Evolutionary conservation across 352 stramenopile species (phyloP), one percentile per base, ranked within the genome.

Genomic region (Globisporangium polare): DNA sequence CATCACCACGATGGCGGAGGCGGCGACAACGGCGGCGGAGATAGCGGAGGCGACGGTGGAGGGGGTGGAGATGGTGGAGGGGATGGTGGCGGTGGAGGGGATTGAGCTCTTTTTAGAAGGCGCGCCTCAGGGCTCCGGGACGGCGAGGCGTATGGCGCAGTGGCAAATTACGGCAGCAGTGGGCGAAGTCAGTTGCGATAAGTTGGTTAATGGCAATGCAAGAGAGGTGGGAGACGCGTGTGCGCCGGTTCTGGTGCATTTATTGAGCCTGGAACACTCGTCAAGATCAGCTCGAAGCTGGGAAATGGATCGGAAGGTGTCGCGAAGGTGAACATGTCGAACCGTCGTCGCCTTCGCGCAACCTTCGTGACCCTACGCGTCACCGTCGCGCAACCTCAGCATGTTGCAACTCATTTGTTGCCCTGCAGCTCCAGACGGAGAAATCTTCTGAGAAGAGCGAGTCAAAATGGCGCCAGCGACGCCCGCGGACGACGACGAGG

Each of bases 381-480:
- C 24, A 63, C 57, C n/a, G 55, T 63, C 57, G 27, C 8, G 57
- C 45, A 29, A 55, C 57, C 33, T 45, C 53, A 3, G 3, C 7
- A 20, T 24, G 54, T 62, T 51, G 41, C 43, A 39, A 49, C 41
- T 56, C 54, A 60, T 37, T 58, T 46, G n/a, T 29, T 45, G 39
- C 15, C 17, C 8, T 20, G 17, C 8, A 39, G 13, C 45, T 18
- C 27, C 33, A 52, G 26, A 37, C 13, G 22, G 47, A 15, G 26
- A 61, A 61, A 42, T 61, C 41, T 61, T 53, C 24, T 26, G n/a
- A 12, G 7, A 37, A 50, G 53, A 24, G n/a, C n/a, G 54, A 31
- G 13, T 10, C 37, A 15, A 62, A 45, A 62, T 62, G 56, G 33
- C 56, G 46, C 56, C 42, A 29, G 56, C 22, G 57, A 56, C 31